phyloP scores from a whole-genome alignment of 306 rosid genomes.

The Carpinus viminea region DNA sequence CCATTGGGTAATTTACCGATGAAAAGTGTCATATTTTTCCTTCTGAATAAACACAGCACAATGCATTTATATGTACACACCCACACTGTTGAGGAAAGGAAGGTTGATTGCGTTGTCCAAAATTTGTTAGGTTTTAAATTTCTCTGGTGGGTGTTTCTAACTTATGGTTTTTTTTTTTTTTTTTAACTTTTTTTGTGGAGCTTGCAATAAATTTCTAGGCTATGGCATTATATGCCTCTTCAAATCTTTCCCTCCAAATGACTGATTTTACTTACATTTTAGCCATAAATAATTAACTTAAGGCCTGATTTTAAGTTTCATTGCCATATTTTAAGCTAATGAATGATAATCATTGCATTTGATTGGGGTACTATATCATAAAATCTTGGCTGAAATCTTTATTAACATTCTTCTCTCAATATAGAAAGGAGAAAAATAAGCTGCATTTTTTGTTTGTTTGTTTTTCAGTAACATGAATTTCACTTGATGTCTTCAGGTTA shows the following conservation, averaged over 20 bases:
- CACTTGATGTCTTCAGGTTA: slow-evolving; percentile 48
- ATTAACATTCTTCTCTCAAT: not conserved
- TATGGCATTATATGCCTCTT: not conserved
- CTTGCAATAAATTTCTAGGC: not conserved
- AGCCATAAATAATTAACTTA: not conserved
- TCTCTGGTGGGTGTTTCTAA: not conserved
- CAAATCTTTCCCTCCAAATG: not conserved
- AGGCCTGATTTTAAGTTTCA: not conserved
- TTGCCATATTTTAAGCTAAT: not conserved
- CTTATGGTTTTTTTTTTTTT: not conserved
- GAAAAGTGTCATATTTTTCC: not conserved
- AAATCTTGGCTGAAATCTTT: not conserved
- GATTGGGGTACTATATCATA: not conserved
- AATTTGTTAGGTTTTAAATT: not conserved
- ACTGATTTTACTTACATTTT: not conserved
- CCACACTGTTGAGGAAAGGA: not conserved
- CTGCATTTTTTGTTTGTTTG: not conserved
- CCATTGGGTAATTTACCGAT: not conserved
- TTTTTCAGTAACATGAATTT: not conserved
- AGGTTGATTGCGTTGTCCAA: not conserved
- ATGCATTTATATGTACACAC: not conserved
- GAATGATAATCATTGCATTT: not conserved
- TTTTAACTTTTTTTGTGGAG: not conserved
- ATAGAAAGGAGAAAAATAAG: not conserved
- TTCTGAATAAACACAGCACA: not conserved